These are phyloP conservation scores for Acanthamoeba rhysodes DNA, from an alignment of 208 protist genomes.

Conservation along the genomic window DNA sequence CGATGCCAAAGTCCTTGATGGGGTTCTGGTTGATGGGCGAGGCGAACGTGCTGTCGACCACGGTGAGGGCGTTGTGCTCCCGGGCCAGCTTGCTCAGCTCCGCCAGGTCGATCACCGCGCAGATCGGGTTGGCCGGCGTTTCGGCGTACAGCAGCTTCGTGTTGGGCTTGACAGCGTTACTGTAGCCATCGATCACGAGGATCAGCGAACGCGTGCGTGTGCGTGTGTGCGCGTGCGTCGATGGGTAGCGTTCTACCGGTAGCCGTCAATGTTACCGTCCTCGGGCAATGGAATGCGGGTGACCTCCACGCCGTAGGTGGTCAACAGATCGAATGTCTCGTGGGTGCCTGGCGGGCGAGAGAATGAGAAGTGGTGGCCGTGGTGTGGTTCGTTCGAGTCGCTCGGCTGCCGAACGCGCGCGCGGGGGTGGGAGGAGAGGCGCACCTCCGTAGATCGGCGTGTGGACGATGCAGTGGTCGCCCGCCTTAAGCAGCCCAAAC, in stretches of 20 bases:
- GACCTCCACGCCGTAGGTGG: constrained; percentile 28
- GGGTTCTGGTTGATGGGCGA: constrained; percentile 49
- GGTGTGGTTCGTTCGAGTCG: not conserved
- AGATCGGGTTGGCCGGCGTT: constrained; percentile 96
- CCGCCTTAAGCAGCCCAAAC: constrained; percentile 32
- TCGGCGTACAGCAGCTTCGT: constrained; percentile 95
- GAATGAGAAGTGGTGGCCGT: too few species aligned
- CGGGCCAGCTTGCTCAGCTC: constrained; percentile 86
- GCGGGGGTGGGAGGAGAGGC: too few species aligned
- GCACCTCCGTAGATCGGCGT: constrained; percentile 44
- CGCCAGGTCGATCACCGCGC: constrained; percentile 95
- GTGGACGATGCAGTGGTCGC: constrained; percentile 40
- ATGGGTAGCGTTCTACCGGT: constrained; percentile 93
- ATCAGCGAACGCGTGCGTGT: too few species aligned
- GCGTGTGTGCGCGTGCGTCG: constrained; percentile 92
- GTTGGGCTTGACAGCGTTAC: constrained; percentile 80
- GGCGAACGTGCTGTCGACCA: constrained; percentile 32
- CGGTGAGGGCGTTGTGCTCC: not conserved
- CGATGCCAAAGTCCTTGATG: constrained; percentile 9
- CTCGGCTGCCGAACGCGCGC: not conserved
- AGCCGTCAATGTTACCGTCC: constrained; percentile 91
- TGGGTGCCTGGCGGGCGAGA: not conserved
- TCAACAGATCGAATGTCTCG: constrained; percentile 30
- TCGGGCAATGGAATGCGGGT: constrained; percentile 29
- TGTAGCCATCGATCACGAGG: not conserved